Evolutionary conservation across 1,284 basidiomycete genomes (phyloP).

Genomic region (Erythrobasidium hasegawianum): DNA sequence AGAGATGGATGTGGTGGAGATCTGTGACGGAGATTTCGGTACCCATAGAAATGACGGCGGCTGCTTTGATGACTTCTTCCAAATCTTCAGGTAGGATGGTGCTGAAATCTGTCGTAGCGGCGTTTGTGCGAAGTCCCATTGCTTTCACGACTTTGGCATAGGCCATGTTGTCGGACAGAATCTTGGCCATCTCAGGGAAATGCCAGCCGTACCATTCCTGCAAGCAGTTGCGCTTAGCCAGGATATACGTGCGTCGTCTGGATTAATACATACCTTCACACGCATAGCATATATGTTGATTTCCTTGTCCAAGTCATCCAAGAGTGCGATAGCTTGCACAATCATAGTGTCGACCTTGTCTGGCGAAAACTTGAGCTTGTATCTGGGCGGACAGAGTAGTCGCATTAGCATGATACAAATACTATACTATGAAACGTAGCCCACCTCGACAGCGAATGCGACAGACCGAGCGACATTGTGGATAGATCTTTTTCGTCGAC

Average conservation of each 20-base stretch:
- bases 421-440: slow-evolving; percentile 35
- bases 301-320: slow-evolving; percentile 98
- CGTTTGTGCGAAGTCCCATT: slow-evolving; percentile 96
- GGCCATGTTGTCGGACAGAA: slow-evolving; percentile 92
- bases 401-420: slow-evolving; percentile 5
- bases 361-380: slow-evolving; percentile 98
- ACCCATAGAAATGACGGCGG: slow-evolving; percentile 96
- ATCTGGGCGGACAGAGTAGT: slow-evolving; percentile 57
- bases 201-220: slow-evolving; percentile 99
- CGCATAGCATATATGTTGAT: slow-evolving; percentile 99
- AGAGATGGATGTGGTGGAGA: slow-evolving; percentile 86
- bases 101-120: slow-evolving; percentile 76
- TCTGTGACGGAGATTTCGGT: slow-evolving; percentile 96
- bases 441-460: slow-evolving; percentile 87
- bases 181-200: slow-evolving; percentile 99
- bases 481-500: slow-evolving; percentile 76
- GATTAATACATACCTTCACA: slow-evolving; percentile 82
- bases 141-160: slow-evolving; percentile 86
- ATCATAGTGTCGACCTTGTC: slow-evolving; percentile 99
- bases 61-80: slow-evolving; percentile 83
- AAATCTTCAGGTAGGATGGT: slow-evolving; percentile 91
- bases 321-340: slow-evolving; percentile 94
- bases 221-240: too few species aligned
- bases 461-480: slow-evolving; percentile 96
- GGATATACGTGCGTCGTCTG: too few species aligned